These are phyloP conservation scores for Hypomyces perniciosus DNA, from an alignment of 2,329 filamentous ascomycete species.

Conservation along the genomic window DNA sequence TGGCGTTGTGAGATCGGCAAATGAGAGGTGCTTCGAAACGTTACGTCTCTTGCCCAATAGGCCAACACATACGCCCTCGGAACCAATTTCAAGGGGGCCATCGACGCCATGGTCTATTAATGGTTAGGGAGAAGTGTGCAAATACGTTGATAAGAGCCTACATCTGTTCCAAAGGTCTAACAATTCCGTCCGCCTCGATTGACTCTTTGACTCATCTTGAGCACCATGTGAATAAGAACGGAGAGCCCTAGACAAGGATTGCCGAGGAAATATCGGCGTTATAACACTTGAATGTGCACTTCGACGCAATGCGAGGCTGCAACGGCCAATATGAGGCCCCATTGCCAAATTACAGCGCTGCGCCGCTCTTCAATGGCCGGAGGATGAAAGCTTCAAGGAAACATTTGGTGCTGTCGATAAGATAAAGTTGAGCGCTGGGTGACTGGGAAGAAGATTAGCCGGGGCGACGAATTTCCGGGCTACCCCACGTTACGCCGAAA, in stretches of 20 bases:
- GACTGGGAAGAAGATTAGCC: slow-evolving; percentile 5
- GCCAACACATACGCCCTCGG: slow-evolving; percentile 38
- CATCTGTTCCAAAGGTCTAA: slow-evolving; percentile 27
- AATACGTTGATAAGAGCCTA: slow-evolving; percentile 12
- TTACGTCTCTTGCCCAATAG: slow-evolving; percentile 66
- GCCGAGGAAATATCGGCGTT: slow-evolving; percentile 6
- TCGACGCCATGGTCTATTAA: slow-evolving; percentile 23
- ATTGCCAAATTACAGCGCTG: slow-evolving; percentile 13
- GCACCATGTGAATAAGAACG: slow-evolving; percentile 2
- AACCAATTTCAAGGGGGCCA: slow-evolving; percentile 15
- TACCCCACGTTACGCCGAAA: slow-evolving; percentile 19
- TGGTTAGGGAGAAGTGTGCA: slow-evolving; percentile 1
- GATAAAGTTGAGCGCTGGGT: slow-evolving; percentile 1
- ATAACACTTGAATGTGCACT: neutral
- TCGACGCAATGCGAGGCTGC: slow-evolving; percentile 17
- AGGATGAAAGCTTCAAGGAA: neutral
- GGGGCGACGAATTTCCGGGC: slow-evolving; percentile 24
- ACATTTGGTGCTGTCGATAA: slow-evolving; percentile 10
- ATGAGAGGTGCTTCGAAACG: slow-evolving; percentile 63
- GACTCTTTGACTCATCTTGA: neutral
- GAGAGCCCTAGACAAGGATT: slow-evolving; percentile 13
- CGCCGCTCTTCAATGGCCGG: neutral
- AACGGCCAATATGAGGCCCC: slow-evolving; percentile 22
- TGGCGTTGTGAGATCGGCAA: slow-evolving; percentile 50
- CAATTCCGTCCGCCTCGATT: slow-evolving; percentile 20